Evolutionary conservation across 805 yeast genomes (phyloP), one percentile per base, ranked within the genome.

Genomic region (Debaryomyces prosopidis): DNA sequence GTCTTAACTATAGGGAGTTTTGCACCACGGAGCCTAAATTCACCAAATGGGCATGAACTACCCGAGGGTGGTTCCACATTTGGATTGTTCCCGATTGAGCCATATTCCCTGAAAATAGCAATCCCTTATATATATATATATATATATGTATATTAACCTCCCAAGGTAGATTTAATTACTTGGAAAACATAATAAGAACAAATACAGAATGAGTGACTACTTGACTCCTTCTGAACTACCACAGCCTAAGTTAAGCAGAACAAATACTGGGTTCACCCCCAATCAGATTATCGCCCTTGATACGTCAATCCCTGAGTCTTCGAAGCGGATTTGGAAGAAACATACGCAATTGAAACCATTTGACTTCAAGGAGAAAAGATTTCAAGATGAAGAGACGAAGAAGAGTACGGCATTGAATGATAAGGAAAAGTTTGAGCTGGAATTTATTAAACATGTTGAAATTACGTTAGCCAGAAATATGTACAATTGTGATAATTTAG

Each of bases 251-350:
- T 84, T 85, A 57, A 76, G 83, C 60, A 77, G 97, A 59, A 82
- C 96, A 38, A 77, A 88, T 56, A 88, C 96, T 0, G 97, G 97
- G 27, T 87, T 90, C 66, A 83, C 96, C 3, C 96, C 96, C 9
- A 86, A 87, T 54, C 96, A 90, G 65, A 87, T 90, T 56, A 82
- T 84, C 57, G 80, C 88, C 31, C 84, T 87, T 60, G 96, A 90
- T 62, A 81, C 89, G 34, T 75, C 81, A 26, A 89, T 90, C 59
- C 97, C 97, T 1, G 74, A 83, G 48, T 79, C 82, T 50, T 85
- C 91, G 27, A 82, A 96, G 54, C 80, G 81, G 50, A 66, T 82
- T 28, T 90, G 97, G 97, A 74, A 78, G 54, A 84, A 83, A 60
- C 83, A 79, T 61, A 80, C 84, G 28, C 81, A 80, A 27, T 65